phyloP scores from a whole-genome alignment of 2,329 filamentous ascomycete species.

The Atkinsonella texensis region DNA sequence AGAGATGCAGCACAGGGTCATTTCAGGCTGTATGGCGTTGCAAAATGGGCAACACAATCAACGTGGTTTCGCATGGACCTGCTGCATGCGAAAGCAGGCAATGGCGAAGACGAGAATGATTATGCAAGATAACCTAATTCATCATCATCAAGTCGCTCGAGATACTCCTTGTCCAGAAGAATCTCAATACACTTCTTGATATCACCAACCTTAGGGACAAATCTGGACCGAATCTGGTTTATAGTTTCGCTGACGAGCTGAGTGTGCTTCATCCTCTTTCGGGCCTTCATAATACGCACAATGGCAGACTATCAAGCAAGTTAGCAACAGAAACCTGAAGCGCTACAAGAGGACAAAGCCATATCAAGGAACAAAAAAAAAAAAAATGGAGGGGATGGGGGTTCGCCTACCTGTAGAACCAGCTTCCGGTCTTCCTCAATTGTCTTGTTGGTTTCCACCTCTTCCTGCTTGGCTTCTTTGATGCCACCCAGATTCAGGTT shows the following conservation, averaged over 20 bases:
- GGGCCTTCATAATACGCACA: constrained; percentile 98
- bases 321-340: constrained; percentile 12
- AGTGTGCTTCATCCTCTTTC: constrained; percentile 97
- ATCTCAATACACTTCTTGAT: constrained; percentile 99
- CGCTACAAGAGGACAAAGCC: neutral
- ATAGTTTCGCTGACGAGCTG: constrained; percentile 93
- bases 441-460: constrained; percentile 96
- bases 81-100: neutral
- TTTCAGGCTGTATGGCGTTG: too few species aligned
- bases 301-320: constrained; percentile 65
- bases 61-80: neutral
- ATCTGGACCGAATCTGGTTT: constrained; percentile 83
- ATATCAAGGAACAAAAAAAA: neutral
- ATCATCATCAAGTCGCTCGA: constrained; percentile 89
- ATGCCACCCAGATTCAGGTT: constrained; percentile 94
- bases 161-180: constrained; percentile 94
- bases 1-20: too few species aligned
- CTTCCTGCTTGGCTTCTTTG: constrained; percentile 91
- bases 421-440: constrained; percentile 97
- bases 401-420: constrained; percentile 70
- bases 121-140: constrained; percentile 88
- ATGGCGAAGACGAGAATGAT: neutral
- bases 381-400: neutral
- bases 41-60: neutral
- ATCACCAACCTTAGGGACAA: constrained; percentile 82